These are phyloP conservation scores for Acorus calamus DNA, from an alignment of 106 monocot species.

Conservation along the genomic window DNA sequence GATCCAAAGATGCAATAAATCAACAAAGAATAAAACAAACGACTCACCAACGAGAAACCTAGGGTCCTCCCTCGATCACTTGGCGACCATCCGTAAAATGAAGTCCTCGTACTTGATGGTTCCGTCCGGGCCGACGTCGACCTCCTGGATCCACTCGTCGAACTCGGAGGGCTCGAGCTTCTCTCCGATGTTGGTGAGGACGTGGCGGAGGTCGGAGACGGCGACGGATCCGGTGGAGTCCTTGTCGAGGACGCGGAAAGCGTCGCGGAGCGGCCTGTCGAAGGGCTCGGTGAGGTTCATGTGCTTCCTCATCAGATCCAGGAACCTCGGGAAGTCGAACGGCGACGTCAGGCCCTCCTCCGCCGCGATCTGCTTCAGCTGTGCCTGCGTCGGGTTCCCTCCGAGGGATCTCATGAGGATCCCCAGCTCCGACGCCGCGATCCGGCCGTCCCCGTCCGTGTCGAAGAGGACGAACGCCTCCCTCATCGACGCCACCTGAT, in stretches of 20 bases:
- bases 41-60: no score
- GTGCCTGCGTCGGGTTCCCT: conserved; percentile 87
- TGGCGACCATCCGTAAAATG: conserved; percentile 86
- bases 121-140: conserved; percentile 71
- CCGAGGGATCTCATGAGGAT: conserved; percentile 95
- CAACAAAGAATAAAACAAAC: no score
- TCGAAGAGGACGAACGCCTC: conserved; percentile 96
- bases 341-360: conserved; percentile 60
- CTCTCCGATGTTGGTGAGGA: conserved; percentile 84
- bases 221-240: conserved; percentile 60
- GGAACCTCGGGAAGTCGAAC: conserved; percentile 88
- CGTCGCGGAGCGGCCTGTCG: conserved; percentile 82
- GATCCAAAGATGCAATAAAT: no score
- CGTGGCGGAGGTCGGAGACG: conserved; percentile 75
- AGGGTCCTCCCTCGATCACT: conserved; percentile 17
- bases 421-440: conserved; percentile 88
- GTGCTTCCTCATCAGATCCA: conserved; percentile 78
- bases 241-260: conserved; percentile 93
- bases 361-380: conserved; percentile 68
- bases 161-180: conserved; percentile 87
- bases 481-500: conserved; percentile 85
- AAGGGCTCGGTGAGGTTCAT: conserved; percentile 58
- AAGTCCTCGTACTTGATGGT: conserved; percentile 87
- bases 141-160: conserved; percentile 97
- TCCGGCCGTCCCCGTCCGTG: conserved; percentile 84